A percentile compares a stretch with the other conserved stretches of the same genome.
Conservation (phyloP, 2,329 filamentous ascomycete species). For the Trichophyton equinum region DNA sequence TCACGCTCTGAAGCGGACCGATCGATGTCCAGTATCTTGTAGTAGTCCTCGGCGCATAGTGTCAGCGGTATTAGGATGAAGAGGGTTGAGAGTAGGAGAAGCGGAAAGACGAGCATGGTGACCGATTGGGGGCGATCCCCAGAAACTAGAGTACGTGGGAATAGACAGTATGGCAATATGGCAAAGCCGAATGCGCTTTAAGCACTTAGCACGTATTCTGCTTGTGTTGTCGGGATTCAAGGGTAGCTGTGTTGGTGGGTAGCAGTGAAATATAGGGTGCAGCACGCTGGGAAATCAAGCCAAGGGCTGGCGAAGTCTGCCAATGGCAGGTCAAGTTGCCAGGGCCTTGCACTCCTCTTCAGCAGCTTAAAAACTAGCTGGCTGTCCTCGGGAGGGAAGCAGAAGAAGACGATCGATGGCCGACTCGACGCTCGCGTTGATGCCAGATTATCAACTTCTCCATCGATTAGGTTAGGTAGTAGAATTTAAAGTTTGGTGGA, state of each 20-base stretch:
- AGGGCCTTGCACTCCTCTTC: background rate
- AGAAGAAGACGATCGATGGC: background rate
- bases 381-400: background rate
- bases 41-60: slow-evolving; percentile 36
- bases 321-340: background rate
- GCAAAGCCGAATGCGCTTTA: background rate
- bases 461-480: background rate
- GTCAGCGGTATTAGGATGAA: slow-evolving; percentile 25
- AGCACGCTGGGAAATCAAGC: background rate
- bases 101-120: slow-evolving; percentile 25
- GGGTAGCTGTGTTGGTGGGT: background rate
- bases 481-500: background rate
- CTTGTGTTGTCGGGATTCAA: background rate
- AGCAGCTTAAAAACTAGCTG: background rate
- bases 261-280: background rate
- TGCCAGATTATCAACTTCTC: slow-evolving; percentile 5
- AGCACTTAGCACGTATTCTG: background rate
- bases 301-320: too few species aligned
- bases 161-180: background rate
- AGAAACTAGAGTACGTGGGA: background rate
- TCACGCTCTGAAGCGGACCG: slow-evolving; percentile 71
- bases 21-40: slow-evolving; percentile 66
- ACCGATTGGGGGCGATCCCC: background rate
- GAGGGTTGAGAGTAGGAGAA: slow-evolving; percentile 25
- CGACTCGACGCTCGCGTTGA: background rate